Conservation (phyloP, 2,329 filamentous ascomycete genomes). For the Ceratocystis albifundus region DNA sequence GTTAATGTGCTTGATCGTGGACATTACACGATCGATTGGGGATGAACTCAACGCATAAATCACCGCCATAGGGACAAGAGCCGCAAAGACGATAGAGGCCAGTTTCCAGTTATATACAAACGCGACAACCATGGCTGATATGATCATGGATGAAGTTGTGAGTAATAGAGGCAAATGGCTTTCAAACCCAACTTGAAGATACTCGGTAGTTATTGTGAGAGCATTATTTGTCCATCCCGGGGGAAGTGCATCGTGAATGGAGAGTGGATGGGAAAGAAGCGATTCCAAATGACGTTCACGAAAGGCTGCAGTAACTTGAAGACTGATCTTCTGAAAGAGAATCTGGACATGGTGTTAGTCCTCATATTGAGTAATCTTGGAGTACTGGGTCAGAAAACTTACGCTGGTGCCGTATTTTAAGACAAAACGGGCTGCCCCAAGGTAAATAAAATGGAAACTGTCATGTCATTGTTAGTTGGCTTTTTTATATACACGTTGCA, state of each 20-base stretch:
- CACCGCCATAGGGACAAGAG: conserved; percentile 34
- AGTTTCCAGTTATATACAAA: conserved; percentile 42
- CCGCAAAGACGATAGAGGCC: conserved; percentile 39
- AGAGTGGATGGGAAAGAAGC: conserved; percentile 40
- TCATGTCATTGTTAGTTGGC: background rate
- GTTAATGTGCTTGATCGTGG: conserved; percentile 31
- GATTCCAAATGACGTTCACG: conserved; percentile 40
- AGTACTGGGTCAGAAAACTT: conserved; percentile 23
- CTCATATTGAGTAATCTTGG: background rate
- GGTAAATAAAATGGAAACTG: conserved; percentile 26
- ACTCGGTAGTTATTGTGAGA: conserved; percentile 42
- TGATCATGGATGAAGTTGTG: conserved; percentile 33
- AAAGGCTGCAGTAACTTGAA: conserved; percentile 40
- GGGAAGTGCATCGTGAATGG: conserved; percentile 39
- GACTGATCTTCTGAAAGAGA: conserved; percentile 25
- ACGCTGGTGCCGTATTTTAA: conserved; percentile 30
- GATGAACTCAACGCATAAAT: conserved; percentile 30
- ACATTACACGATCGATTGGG: conserved; percentile 29
- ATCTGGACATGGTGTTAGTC: conserved; percentile 4
- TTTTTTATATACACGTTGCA: background rate
- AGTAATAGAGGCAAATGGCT: conserved; percentile 38
- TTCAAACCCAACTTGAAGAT: conserved; percentile 43
- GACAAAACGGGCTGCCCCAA: conserved; percentile 30
- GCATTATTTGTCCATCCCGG: conserved; percentile 41
- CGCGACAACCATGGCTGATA: conserved; percentile 39